Evolutionary conservation across 2,329 filamentous ascomycete genomes (phyloP), one percentile per base, ranked within the genome.

Genomic region (Talaromyces islandicus): DNA sequence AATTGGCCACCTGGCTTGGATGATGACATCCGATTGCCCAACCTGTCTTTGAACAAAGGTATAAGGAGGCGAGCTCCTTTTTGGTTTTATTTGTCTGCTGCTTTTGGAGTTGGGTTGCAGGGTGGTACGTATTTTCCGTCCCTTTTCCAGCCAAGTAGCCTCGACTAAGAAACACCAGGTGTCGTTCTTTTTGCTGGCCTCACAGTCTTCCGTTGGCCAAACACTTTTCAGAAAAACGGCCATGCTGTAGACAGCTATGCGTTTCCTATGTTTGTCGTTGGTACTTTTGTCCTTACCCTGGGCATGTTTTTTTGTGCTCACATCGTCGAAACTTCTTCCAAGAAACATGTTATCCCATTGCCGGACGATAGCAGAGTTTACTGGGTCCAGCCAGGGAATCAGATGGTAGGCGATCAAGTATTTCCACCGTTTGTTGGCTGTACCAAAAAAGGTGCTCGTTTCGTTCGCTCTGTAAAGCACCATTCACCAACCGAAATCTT

Each of bases 381-480:
- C 59, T 77, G 74, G 75, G 50, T 77, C 0, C 75, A 78, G 35
- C 75, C 73, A 0, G 75, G 75, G 1, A 65, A 67, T 0, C 74
- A 78, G 19, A 54, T 64, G 12, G 67, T 75, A 4, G 75, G 74
- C 2, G 74, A 77, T 41, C 74, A 77, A 35, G 69, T 70, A 0
- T 75, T 77, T 27, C 69, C 71, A 12, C 64, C 73, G 1, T 78
- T 77, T 46, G 63, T 74, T 14, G 69, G 67, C 3, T 65, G 67
- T 21, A 68, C 66, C 27, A 65, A 74, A 1, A 56, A 27, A 11
- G 56, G 60, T 0, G 46, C 38, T 4, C 4, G 43, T 7, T 59
- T 56, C 43, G 48, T 55, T 19, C 56, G 60, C 52, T 73, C 72
- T 0, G 63, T 67, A 7, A 63, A 68, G 30, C 57, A 64, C 5